Percentiles rank a stretch among this genome's conserved stretches.
Conservation (phyloP, 2,329 filamentous ascomycete species). For the Cercospora nicotianae region DNA sequence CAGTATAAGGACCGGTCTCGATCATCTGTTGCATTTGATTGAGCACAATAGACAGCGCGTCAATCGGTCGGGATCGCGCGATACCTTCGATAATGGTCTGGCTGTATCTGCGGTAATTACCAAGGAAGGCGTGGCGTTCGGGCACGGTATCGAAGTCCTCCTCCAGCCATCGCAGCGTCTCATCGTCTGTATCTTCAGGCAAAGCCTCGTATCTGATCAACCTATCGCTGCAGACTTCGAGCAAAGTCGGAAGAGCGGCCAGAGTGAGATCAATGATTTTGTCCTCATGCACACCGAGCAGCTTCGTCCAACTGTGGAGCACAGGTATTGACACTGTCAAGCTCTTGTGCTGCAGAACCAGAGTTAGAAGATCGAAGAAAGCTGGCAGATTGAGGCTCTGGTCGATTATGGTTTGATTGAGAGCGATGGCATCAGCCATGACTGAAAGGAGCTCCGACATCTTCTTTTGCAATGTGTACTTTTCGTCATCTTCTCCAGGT, state of each 20-base stretch:
- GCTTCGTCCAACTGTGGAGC: constrained; percentile 82
- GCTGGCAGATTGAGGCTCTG: constrained; percentile 66
- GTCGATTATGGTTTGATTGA: constrained; percentile 64
- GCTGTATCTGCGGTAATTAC: constrained; percentile 92
- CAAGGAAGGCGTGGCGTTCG: constrained; percentile 90
- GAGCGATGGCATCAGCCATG: constrained; percentile 79
- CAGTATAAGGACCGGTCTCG: constrained; percentile 68
- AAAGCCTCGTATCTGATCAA: constrained; percentile 85
- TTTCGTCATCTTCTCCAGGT: constrained; percentile 80
- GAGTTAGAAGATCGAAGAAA: constrained; percentile 76
- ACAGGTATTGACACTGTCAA: constrained; percentile 91
- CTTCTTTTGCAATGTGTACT: constrained; percentile 90
- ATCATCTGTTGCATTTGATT: constrained; percentile 72
- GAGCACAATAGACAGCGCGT: constrained; percentile 87
- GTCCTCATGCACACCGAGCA: constrained; percentile 72
- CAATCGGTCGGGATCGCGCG: constrained; percentile 75
- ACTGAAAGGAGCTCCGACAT: constrained; percentile 90
- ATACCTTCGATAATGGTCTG: constrained; percentile 83
- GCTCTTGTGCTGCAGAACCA: constrained; percentile 79
- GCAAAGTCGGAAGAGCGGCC: constrained; percentile 68
- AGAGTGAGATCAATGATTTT: constrained; percentile 62
- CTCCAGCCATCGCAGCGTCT: constrained; percentile 76
- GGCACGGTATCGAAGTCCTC: constrained; percentile 95
- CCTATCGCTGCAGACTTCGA: constrained; percentile 80
- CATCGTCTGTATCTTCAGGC: constrained; percentile 76